Evolutionary conservation across 2,329 filamentous ascomycete genomes (phyloP), one percentile per base, ranked within the genome.

Genomic region (Sarocladiaceae sp.): DNA sequence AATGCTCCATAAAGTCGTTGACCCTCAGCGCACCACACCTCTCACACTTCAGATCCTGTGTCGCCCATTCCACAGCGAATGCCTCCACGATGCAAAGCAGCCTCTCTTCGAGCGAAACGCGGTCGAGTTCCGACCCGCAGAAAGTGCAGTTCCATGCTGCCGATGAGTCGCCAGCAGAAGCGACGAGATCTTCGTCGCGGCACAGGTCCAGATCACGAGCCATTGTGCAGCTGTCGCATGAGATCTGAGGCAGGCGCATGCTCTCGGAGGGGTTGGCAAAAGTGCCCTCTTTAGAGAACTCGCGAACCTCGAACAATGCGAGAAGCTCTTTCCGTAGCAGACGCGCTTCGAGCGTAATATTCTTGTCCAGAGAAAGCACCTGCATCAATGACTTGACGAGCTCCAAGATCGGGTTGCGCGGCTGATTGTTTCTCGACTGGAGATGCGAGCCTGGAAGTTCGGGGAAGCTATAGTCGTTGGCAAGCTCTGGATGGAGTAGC

Each of bases 1-100:
- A 99, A 69, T 97, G 92, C 67, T 97, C 93, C 84, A 94, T 91
- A 61, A 97, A 95, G 63, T 97, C 93, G 66, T 96, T 97, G 36
- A 89, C 78, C 64, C 90, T 76, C 35, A 96, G 69, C 59, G 90
- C 90, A 28, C 79, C 82, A 66, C 84, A 88, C 54, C 79, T 77
- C 26, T 63, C 65, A 59, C 94, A 99, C 70, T 90, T 90, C 53
- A 97, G 71, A 67, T 99, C 94, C 71, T 97, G 93, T 29, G 86
- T 89, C 56, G 84, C 79, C 92, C 95, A 99, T 60, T 87, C 83
- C 23, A 90, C 79, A 7, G 90, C 75, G 64, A 87, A 72, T 20
- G 81, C 82, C 67, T 97, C 85, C 17, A 97, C 86, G 52, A 87
- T 79, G 0, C 78, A 81, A 37, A 99, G 80, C 54, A 99, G 74